Conservation (phyloP, 1,284 basidiomycete genomes). For the Stereum hirsutum region DNA sequence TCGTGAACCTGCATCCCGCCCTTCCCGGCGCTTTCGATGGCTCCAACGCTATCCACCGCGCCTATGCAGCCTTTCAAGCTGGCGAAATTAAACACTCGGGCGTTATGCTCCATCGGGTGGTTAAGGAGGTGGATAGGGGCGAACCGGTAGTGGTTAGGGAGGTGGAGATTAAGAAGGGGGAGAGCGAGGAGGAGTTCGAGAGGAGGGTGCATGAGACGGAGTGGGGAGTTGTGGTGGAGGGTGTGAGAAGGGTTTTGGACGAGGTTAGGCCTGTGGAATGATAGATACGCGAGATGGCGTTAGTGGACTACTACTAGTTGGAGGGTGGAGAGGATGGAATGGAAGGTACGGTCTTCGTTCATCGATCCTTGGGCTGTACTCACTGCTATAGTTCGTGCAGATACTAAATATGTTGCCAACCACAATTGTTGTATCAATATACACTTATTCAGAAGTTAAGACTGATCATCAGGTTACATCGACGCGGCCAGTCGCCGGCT, state of each 20-base stretch:
- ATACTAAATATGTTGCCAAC: too few relatives aligned
- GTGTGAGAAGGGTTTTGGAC: slow-evolving; percentile 60
- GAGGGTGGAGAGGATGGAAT: too few relatives aligned
- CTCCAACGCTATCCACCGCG: slow-evolving; percentile 81
- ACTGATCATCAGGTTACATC: too few relatives aligned
- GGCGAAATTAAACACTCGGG: slow-evolving; percentile 77
- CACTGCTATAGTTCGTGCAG: too few relatives aligned
- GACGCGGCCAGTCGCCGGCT: too few relatives aligned
- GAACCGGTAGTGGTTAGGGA: slow-evolving; percentile 79
- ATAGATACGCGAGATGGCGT: too few relatives aligned
- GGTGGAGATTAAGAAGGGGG: slow-evolving; percentile 68
- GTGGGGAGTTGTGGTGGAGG: slow-evolving; percentile 90
- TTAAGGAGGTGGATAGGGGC: slow-evolving; percentile 90
- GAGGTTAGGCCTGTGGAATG: slow-evolving; percentile 14
- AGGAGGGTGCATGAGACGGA: slow-evolving; percentile 76
- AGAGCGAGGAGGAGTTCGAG: slow-evolving; percentile 72
- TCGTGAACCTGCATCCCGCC: slow-evolving; percentile 97
- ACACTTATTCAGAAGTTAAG: too few relatives aligned
- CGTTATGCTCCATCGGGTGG: slow-evolving; percentile 92
- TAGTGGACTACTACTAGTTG: too few relatives aligned
- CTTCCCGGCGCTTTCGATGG: slow-evolving; percentile 94
- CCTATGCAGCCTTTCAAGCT: slow-evolving; percentile 81
- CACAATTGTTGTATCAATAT: too few relatives aligned
- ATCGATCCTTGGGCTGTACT: too few relatives aligned
- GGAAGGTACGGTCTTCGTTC: too few relatives aligned